These are phyloP conservation scores for Thelephora terrestris DNA, from an alignment of 1,284 basidiomycete genomes.

Conservation along the genomic window DNA sequence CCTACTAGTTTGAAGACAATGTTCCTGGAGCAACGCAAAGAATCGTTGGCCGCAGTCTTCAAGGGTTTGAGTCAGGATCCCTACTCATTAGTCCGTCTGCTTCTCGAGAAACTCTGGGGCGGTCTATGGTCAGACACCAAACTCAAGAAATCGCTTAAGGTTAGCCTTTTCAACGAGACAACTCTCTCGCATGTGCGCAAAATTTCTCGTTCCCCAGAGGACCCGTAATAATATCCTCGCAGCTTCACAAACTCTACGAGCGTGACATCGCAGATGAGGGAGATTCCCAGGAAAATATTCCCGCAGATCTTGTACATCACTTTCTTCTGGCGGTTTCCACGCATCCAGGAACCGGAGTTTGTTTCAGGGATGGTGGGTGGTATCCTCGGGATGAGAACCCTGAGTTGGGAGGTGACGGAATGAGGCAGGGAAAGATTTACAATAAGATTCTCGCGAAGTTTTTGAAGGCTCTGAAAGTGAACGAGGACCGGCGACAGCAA, in stretches of 20 bases:
- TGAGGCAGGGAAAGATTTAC: slow-evolving; percentile 47
- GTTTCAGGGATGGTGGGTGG: slow-evolving; percentile 88
- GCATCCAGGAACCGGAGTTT: slow-evolving; percentile 75
- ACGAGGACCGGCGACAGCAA: slow-evolving; percentile 80
- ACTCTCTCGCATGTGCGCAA: slow-evolving; percentile 48
- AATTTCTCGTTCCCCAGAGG: background rate
- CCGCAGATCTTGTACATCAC: slow-evolving; percentile 79
- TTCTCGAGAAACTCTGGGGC: slow-evolving; percentile 59
- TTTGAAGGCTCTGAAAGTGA: slow-evolving; percentile 64
- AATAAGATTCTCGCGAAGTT: slow-evolving; percentile 81
- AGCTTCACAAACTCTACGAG: slow-evolving; percentile 67
- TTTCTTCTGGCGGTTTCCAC: slow-evolving; percentile 86
- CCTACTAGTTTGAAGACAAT: slow-evolving; percentile 41
- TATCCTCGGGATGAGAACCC: slow-evolving; percentile 52
- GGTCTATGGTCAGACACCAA: slow-evolving; percentile 64
- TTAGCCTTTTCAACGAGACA: slow-evolving; percentile 55
- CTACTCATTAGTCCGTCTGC: slow-evolving; percentile 40
- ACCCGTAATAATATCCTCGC: slow-evolving; percentile 1
- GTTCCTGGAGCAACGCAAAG: slow-evolving; percentile 60
- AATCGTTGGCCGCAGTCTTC: slow-evolving; percentile 53
- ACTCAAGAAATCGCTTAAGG: slow-evolving; percentile 57
- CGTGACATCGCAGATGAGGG: slow-evolving; percentile 38
- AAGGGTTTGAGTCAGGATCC: slow-evolving; percentile 57
- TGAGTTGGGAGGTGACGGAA: slow-evolving; percentile 22
- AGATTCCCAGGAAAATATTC: slow-evolving; percentile 39